These are phyloP conservation scores for Phytophthora idaei DNA, from an alignment of 352 stramenopile genomes.

Conservation along the genomic window DNA sequence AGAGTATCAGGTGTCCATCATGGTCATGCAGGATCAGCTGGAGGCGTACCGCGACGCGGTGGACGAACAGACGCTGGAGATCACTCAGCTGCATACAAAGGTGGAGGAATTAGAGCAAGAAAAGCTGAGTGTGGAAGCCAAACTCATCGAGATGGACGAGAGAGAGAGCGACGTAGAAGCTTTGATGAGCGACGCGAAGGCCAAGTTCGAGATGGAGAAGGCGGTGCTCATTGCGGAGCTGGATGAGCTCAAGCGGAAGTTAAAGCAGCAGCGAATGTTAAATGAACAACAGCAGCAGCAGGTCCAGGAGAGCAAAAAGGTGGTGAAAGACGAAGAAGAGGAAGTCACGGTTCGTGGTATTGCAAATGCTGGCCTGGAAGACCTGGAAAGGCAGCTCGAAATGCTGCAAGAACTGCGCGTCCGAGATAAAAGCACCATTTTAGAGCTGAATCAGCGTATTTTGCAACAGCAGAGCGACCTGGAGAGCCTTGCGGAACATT, in stretches of 20 bases:
- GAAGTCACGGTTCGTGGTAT: conserved; percentile 10
- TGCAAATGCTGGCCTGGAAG: conserved; percentile 28
- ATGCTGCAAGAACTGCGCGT: conserved; percentile 73
- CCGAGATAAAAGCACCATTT: conserved; percentile 61
- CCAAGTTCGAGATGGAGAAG: conserved; percentile 66
- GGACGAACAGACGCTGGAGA: conserved; percentile 74
- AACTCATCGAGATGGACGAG: conserved; percentile 82
- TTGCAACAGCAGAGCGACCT: conserved; percentile 65
- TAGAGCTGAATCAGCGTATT: conserved; percentile 61
- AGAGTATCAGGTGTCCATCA: conserved; percentile 52
- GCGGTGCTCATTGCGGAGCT: conserved; percentile 48
- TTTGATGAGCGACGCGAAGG: conserved; percentile 48
- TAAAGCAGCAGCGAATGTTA: conserved; percentile 43
- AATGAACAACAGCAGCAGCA: conserved; percentile 47
- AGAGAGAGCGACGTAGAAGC: conserved; percentile 62
- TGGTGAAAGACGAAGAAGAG: conserved; percentile 8
- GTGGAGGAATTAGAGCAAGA: conserved; percentile 59
- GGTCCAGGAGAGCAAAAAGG: conserved; percentile 21
- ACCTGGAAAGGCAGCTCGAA: conserved; percentile 64
- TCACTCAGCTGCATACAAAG: conserved; percentile 59
- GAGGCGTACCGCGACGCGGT: conserved; percentile 56
- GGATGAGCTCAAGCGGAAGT: conserved; percentile 44
- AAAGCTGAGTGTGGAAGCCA: conserved; percentile 59
- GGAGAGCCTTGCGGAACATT: conserved; percentile 58
- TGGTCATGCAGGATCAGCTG: conserved; percentile 58